phyloP scores from a whole-genome alignment of 257 asterid species.

The Solanum megistacrolobum region DNA sequence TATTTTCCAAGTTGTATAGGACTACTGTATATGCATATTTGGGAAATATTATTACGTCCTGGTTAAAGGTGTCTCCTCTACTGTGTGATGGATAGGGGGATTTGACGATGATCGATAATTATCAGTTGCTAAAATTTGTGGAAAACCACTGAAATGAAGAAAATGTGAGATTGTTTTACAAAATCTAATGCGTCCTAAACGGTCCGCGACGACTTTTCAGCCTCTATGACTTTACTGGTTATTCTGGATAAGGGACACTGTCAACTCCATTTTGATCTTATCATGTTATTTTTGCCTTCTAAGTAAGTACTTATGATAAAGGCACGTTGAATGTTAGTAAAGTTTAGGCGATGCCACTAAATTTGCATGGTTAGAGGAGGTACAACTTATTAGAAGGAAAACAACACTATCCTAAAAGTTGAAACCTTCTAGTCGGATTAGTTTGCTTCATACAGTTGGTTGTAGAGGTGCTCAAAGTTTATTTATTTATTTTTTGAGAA shows the following conservation, averaged over 20 bases:
- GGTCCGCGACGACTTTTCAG: neutral
- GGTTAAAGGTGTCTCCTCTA: neutral
- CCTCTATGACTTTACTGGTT: neutral
- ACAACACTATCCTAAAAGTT: neutral
- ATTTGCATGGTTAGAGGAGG: neutral
- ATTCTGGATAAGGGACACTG: neutral
- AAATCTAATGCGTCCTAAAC: neutral
- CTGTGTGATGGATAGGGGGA: neutral
- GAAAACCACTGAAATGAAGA: neutral
- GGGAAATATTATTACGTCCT: neutral
- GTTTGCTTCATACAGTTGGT: neutral
- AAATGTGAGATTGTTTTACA: neutral
- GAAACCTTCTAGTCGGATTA: neutral
- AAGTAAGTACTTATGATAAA: neutral
- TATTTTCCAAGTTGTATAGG: neutral
- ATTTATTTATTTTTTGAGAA: neutral
- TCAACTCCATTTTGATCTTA: neutral
- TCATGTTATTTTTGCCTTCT: neutral
- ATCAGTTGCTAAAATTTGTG: neutral
- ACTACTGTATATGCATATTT: neutral
- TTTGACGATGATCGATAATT: neutral
- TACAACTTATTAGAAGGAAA: neutral
- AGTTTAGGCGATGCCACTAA: neutral
- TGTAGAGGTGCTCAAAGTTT: neutral
- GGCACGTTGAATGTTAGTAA: neutral